Evolutionary conservation across 768 basidiomycete species (phyloP), one percentile per base, ranked within the genome.

Genomic region (Suillus bovinus): DNA sequence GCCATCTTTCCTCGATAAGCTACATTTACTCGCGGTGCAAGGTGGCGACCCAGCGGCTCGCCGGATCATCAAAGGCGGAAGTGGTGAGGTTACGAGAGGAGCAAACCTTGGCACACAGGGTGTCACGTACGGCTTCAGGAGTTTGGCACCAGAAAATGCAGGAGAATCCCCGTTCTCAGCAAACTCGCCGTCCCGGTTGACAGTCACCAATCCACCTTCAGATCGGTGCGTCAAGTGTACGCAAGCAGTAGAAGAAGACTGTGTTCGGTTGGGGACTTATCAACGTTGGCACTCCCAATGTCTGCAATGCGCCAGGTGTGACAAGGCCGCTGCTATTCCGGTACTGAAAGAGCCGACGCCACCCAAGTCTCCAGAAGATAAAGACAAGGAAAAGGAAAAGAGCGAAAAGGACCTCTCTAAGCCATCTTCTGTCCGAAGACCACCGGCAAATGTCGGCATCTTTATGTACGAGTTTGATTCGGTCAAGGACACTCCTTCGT

Each of bases 271-370:
- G 33, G 97, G 95, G 38, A 96, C 94, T n/a, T 96, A 95, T 77
- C 90, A 94, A 70, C 84, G 96, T 52, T 99, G 97, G 97, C 97
- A 99, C 76, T 92, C 94, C 2, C 83, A 91, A 36, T 99, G 97
- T 72, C 79, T 99, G n/a, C 86, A 90, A 62, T 99, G 97, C 67
- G 77, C 76, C 16, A 79, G 79, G 24, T 98, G 96, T 69, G 91
- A 93, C 10, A 92, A 88, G 72, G 80, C 80, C 31, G 91, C 94
- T 29, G 86, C 86, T 27, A 83, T 86, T 39, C 84, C 84, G 6
- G 69, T 80, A 10, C 77, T 80, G 20, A 87, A 86, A 78, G 88
- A 86, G 68, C 78, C 77, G 52, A 74, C 79, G 57, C 80, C 80
- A 65, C 85, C 68, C 61, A 74, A 78, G 74, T 81, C 80, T 69